Conservation (phyloP, 805 yeast genomes). For the Kuraishia borneana region DNA sequence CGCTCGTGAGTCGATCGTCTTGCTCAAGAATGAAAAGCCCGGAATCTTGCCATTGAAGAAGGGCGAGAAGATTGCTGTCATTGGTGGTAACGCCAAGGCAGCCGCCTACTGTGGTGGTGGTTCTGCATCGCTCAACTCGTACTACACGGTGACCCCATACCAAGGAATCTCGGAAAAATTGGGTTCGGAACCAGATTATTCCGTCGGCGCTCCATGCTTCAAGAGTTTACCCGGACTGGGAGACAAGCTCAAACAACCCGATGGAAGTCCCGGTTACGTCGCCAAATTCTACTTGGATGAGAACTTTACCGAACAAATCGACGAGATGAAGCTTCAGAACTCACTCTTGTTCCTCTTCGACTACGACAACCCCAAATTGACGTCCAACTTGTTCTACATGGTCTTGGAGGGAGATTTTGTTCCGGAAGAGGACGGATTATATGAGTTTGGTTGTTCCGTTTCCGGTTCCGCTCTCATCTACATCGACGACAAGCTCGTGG, state of each 20-base stretch:
- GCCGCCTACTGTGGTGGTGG: constrained; percentile 52
- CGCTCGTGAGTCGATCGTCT: constrained; percentile 42
- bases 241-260: constrained; percentile 6
- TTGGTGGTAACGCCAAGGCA: constrained; percentile 48
- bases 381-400: constrained; percentile 23
- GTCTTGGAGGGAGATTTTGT: constrained; percentile 30
- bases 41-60: constrained; percentile 35
- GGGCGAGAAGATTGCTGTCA: constrained; percentile 30
- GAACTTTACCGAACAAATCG: constrained; percentile 14
- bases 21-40: constrained; percentile 36
- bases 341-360: constrained; percentile 14
- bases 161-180: constrained; percentile 26
- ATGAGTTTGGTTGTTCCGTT: constrained; percentile 39
- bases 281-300: constrained; percentile 11
- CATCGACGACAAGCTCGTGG: constrained; percentile 38
- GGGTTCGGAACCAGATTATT: constrained; percentile 14
- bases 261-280: constrained; percentile 12
- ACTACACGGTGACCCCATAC: constrained; percentile 35
- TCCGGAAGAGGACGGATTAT: constrained; percentile 37
- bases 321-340: constrained; percentile 10
- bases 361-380: constrained; percentile 13
- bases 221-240: constrained; percentile 23
- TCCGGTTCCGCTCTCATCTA: constrained; percentile 46
- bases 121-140: constrained; percentile 39
- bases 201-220: constrained; percentile 25